A percentile compares a stretch with the other conserved stretches of the same genome.
Conservation (phyloP, 805 yeast species). For the Kregervanrija pseudodelftensis region DNA sequence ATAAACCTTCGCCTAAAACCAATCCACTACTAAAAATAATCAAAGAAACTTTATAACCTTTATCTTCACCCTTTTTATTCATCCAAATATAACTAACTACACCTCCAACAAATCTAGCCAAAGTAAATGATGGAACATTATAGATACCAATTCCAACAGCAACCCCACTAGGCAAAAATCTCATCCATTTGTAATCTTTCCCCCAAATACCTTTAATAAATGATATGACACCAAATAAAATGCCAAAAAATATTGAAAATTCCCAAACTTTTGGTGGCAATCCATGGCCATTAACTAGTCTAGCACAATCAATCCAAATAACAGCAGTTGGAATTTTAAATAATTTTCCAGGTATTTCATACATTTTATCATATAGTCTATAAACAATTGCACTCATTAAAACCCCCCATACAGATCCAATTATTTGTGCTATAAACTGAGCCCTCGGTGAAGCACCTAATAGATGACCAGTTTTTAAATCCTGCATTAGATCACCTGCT, state of each 20-base stretch:
- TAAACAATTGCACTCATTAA: slow-evolving; percentile 77
- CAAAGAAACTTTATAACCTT: slow-evolving; percentile 47
- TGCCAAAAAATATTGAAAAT: slow-evolving; percentile 55
- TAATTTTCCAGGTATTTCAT: slow-evolving; percentile 74
- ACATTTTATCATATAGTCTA: slow-evolving; percentile 70
- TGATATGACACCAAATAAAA: slow-evolving; percentile 62
- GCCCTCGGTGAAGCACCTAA: slow-evolving; percentile 89
- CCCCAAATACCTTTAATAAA: slow-evolving; percentile 35
- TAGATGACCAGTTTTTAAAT: slow-evolving; percentile 87
- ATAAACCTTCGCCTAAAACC: slow-evolving; percentile 89
- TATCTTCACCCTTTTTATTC: slow-evolving; percentile 18
- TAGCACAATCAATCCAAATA: slow-evolving; percentile 94
- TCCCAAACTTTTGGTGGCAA: slow-evolving; percentile 72
- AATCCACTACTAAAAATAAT: slow-evolving; percentile 88
- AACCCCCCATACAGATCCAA: slow-evolving; percentile 84
- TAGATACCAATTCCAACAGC: slow-evolving; percentile 97
- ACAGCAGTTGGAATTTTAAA: slow-evolving; percentile 93
- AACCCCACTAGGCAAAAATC: slow-evolving; percentile 83
- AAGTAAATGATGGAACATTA: slow-evolving; percentile 86
- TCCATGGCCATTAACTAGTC: slow-evolving; percentile 86
- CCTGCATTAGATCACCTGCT: slow-evolving; percentile 98
- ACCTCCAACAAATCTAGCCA: slow-evolving; percentile 92
- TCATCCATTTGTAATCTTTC: slow-evolving; percentile 29
- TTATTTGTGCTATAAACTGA: slow-evolving; percentile 82
- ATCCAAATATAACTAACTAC: slow-evolving; percentile 55